Conservation (phyloP, 2,329 filamentous ascomycete species). For the Fusarium tanahbumbuense region DNA sequence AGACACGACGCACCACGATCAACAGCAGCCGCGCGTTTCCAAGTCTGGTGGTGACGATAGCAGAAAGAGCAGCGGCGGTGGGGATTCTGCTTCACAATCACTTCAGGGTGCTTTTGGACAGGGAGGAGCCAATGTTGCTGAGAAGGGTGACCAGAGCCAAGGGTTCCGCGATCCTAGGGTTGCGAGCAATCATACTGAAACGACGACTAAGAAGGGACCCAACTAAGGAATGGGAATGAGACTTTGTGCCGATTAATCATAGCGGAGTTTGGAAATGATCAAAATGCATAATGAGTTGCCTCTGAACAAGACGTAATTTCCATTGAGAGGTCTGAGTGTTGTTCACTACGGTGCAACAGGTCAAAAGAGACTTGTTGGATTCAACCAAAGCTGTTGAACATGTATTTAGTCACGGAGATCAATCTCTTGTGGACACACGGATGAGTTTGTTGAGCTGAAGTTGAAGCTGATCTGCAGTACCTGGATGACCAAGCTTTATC, state of each 20-base stretch:
- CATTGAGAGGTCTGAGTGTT: background rate
- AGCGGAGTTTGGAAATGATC: constrained; percentile 22
- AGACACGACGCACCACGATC: constrained; percentile 19
- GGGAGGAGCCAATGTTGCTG: constrained; percentile 22
- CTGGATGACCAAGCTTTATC: background rate
- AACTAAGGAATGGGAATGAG: background rate
- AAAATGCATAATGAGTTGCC: background rate
- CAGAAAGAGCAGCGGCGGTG: background rate
- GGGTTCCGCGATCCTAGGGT: constrained; percentile 24
- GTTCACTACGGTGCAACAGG: background rate
- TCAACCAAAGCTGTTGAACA: background rate
- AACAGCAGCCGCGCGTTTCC: constrained; percentile 22
- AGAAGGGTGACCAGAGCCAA: constrained; percentile 18
- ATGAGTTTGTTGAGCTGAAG: constrained; percentile 25
- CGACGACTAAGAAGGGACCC: constrained; percentile 13
- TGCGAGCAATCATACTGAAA: constrained; percentile 35
- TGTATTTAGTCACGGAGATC: constrained; percentile 1
- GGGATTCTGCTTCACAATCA: background rate
- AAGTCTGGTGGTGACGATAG: background rate
- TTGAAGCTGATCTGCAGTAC: background rate
- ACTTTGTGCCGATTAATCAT: constrained; percentile 2
- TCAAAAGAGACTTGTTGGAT: background rate
- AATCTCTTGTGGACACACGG: constrained; percentile 31
- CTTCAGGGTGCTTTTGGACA: constrained; percentile 20
- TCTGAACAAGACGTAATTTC: background rate